Evolutionary conservation across 306 rosid species (phyloP).

Genomic region (Quercus ilex): DNA sequence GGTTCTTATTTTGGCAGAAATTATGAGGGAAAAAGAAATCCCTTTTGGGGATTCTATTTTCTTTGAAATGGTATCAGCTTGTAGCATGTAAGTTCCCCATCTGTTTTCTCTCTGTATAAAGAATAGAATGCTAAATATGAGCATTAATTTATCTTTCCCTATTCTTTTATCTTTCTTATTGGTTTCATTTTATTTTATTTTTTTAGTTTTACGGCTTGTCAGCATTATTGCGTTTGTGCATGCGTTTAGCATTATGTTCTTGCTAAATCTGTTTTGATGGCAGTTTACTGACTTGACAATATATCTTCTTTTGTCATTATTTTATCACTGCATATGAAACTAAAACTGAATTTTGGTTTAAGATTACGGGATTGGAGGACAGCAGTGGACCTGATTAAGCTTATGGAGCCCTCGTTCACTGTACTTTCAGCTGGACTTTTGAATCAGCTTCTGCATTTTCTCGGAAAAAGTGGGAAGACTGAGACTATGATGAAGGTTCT

Average conservation of each 20-base stretch:
- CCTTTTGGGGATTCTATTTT: slow-evolving; percentile 68
- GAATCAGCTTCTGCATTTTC: slow-evolving; percentile 65
- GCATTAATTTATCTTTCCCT: slow-evolving; percentile 1
- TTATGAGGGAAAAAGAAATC: slow-evolving; percentile 72
- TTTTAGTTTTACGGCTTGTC: neutral
- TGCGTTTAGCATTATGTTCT: neutral
- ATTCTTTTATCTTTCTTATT: neutral
- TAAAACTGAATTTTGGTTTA: slow-evolving; percentile 34
- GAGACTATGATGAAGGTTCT: slow-evolving; percentile 86
- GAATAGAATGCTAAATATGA: neutral
- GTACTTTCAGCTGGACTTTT: slow-evolving; percentile 61
- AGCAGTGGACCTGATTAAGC: slow-evolving; percentile 57
- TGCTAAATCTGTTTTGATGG: slow-evolving; percentile 15
- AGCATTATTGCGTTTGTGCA: neutral
- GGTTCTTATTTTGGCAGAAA: slow-evolving; percentile 68
- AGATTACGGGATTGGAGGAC: slow-evolving; percentile 91
- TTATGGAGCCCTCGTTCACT: slow-evolving; percentile 73
- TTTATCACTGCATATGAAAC: slow-evolving; percentile 12
- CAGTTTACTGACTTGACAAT: slow-evolving; percentile 10
- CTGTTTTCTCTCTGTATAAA: slow-evolving; percentile 7
- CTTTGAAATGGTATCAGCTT: slow-evolving; percentile 88
- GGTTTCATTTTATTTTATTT: neutral
- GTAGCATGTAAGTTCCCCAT: slow-evolving; percentile 71
- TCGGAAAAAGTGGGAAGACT: slow-evolving; percentile 85
- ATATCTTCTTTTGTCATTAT: slow-evolving; percentile 17